Conservation (phyloP, 352 stramenopile species). For the Pilasporangium apinafurcum region DNA sequence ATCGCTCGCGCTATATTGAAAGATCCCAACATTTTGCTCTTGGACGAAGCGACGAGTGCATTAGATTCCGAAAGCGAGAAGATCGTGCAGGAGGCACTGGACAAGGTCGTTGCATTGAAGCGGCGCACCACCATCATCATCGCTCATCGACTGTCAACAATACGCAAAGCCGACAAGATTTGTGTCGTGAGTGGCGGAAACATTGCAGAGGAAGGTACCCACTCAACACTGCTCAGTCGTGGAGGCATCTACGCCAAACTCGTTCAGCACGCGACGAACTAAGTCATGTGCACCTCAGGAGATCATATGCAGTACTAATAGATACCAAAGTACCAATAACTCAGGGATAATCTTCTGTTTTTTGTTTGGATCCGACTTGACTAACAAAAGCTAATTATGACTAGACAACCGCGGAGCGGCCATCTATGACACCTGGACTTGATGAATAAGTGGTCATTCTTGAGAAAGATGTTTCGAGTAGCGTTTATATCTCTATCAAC, state of each 20-base stretch:
- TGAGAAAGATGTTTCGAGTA: too few relatives aligned
- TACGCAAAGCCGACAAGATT: constrained; percentile 14
- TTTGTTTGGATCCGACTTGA: too few relatives aligned
- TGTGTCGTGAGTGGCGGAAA: constrained; percentile 7
- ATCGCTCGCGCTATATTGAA: constrained; percentile 68
- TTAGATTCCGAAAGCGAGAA: constrained; percentile 32
- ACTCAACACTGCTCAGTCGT: constrained; percentile 1
- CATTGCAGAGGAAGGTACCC: constrained; percentile 8
- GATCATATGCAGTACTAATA: too few relatives aligned
- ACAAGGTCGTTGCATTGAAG: constrained; percentile 7
- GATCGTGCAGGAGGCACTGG: constrained; percentile 27
- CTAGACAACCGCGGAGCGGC: too few relatives aligned
- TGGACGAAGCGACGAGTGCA: constrained; percentile 36
- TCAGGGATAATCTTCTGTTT: too few relatives aligned
- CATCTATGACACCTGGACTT: too few relatives aligned
- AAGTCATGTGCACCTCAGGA: too few relatives aligned
- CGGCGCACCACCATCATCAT: constrained; percentile 38
- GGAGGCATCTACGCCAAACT: constrained; percentile 6
- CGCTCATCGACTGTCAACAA: constrained; percentile 12
- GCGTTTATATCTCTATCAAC: too few relatives aligned
- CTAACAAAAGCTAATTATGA: too few relatives aligned
- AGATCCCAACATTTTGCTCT: constrained; percentile 16
- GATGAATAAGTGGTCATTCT: too few relatives aligned
- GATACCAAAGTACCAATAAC: too few relatives aligned
- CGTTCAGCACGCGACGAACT: not conserved